Evolutionary conservation across 305 asterid genomes (phyloP).

Genomic region (Solanum hybrid): DNA sequence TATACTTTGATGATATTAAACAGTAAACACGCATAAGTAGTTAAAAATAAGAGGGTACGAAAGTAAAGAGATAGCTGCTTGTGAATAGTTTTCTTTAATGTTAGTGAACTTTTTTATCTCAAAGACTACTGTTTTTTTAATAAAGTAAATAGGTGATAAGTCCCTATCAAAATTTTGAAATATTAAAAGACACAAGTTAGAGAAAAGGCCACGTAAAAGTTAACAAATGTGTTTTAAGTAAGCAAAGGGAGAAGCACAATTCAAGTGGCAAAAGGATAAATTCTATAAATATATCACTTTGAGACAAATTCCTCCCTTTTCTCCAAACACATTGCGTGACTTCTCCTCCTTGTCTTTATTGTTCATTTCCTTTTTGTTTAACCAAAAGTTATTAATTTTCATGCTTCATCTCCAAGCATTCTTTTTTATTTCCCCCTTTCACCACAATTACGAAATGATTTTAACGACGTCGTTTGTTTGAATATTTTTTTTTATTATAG

Average conservation of each 20-base stretch:
- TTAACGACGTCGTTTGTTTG: background rate
- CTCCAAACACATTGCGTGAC: background rate
- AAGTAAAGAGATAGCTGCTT: background rate
- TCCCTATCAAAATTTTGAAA: background rate
- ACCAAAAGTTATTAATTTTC: background rate
- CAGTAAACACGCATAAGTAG: background rate
- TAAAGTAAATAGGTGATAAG: background rate
- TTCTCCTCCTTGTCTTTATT: background rate
- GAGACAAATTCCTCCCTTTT: background rate
- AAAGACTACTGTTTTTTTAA: background rate
- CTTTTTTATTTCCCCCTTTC: background rate
- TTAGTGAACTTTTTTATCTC: too few species aligned
- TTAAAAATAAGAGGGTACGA: background rate
- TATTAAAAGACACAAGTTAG: background rate
- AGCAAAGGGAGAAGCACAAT: background rate
- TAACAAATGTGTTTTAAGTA: background rate
- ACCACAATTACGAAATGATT: background rate
- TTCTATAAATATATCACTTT: background rate
- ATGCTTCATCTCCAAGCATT: background rate
- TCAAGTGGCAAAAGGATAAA: background rate
- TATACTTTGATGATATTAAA: too few species aligned
- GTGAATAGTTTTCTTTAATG: background rate
- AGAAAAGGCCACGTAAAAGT: background rate
- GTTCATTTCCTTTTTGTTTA: background rate
- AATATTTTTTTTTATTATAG: background rate